phyloP scores from a whole-genome alignment of 208 protist species.

The Balamuthia mandrillaris region DNA sequence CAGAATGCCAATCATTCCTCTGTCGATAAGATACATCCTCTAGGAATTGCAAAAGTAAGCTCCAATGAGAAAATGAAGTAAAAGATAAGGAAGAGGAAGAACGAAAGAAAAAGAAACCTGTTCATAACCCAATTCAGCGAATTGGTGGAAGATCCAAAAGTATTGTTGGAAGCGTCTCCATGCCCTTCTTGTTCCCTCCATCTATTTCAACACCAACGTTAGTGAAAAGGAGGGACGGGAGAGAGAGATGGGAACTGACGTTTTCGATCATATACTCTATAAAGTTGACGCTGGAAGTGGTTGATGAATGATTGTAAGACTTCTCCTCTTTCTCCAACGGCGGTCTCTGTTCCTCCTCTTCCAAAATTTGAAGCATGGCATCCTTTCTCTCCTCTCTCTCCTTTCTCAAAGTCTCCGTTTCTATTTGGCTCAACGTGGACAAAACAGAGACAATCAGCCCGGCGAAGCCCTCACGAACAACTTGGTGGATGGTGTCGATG shows the following conservation, averaged over 20 bases:
- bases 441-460: background rate
- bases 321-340: too few relatives aligned
- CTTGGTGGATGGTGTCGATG: background rate
- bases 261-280: too few relatives aligned
- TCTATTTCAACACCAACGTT: background rate
- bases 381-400: too few relatives aligned
- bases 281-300: background rate
- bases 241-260: background rate
- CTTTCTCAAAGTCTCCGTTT: background rate
- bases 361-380: background rate
- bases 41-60: too few relatives aligned
- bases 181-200: background rate
- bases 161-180: constrained; percentile 23
- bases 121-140: background rate
- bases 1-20: constrained; percentile 20
- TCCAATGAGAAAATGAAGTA: too few relatives aligned
- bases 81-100: too few relatives aligned
- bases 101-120: too few relatives aligned
- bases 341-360: background rate
- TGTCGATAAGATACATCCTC: background rate
- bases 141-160: background rate
- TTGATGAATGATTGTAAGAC: background rate
- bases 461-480: background rate
- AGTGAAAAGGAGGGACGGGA: background rate
- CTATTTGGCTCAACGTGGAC: background rate